A percentile compares a stretch with the other conserved stretches of the same genome.
These are phyloP conservation scores for Vigna trinervia DNA, from an alignment of 306 rosid genomes.

Conservation along the genomic window DNA sequence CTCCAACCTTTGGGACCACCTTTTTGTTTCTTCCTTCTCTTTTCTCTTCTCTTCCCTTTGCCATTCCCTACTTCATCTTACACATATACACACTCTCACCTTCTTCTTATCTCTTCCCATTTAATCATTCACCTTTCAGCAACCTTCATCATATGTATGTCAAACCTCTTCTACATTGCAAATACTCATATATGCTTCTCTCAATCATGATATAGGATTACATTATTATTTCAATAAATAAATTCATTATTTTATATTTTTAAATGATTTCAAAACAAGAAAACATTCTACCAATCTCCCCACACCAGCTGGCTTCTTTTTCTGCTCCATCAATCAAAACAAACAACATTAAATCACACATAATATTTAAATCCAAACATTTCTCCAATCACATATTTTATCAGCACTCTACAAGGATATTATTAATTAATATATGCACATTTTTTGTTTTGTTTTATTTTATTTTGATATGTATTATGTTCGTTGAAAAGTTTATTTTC, in stretches of 20 bases:
- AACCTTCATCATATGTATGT: too few relatives aligned
- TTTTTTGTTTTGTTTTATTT: too few relatives aligned
- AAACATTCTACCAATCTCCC: constrained; percentile 13
- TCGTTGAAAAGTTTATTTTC: background rate
- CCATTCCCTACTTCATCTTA: background rate
- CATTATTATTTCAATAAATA: too few relatives aligned
- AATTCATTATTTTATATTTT: too few relatives aligned
- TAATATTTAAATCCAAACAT: background rate
- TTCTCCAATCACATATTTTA: constrained; percentile 15
- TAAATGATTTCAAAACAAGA: background rate
- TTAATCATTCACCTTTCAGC: too few relatives aligned
- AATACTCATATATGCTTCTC: too few relatives aligned
- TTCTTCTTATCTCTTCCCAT: background rate
- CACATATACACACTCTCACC: too few relatives aligned
- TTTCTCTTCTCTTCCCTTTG: too few relatives aligned
- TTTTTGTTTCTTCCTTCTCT: background rate
- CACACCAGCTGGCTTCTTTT: constrained; percentile 21
- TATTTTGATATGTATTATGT: background rate
- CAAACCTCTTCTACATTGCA: too few relatives aligned
- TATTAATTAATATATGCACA: background rate
- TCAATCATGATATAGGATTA: too few relatives aligned
- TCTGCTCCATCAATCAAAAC: background rate
- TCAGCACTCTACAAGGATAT: background rate
- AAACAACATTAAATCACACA: background rate
- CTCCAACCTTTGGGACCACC: constrained; percentile 35